Evolutionary conservation across 805 yeast genomes (phyloP), one percentile per base, ranked within the genome.

Genomic region (Henningerozyma blattae): DNA sequence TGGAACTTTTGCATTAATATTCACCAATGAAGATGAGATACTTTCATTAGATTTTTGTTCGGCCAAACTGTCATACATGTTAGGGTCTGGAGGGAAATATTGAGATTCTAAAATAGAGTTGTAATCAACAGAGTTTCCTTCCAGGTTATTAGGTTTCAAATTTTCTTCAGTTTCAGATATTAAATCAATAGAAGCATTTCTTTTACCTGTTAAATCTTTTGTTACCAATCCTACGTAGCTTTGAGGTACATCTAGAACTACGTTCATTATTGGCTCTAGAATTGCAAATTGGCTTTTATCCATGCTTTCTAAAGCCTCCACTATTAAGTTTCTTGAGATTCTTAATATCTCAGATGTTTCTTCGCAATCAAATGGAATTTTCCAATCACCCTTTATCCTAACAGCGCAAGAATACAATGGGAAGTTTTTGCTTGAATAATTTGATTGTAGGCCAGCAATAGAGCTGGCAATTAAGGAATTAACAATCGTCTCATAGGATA

Each of bases 191-290:
- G 62, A 65, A 2, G 94, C 96, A 30, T 77, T 75, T 40, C 97
- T 68, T 12, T 77, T 68, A 20, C 83, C 75, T 28, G 84, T 76
- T 34, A 91, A 59, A 51, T 91, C 98, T 45, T 84, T 93, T 27
- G 84, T 69, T 1, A 91, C 91, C 24, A 66, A 67, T 15, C 97
- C 97, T 43, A 89, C 57, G 37, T 79, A 82, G 36, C 71, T 78
- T 20, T 85, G 79, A 34, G 68, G 67, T 2, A 77, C 78, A 33
- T 66, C 70, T 1, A 91, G 75, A 6, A 64, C 64, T 4, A 86
- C 77, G 24, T 69, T 65, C 96, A 91, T 89, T 19, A 81, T 65
- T 0, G 98, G 98, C 56, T 91, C 97, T 54, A 89, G 62, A 1
- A 87, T 54, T 1, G 77, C 67, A 49, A 70, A 73, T 2, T 54